phyloP scores from a whole-genome alignment of 352 stramenopile genomes.

The Globisporangium megalacanthum region DNA sequence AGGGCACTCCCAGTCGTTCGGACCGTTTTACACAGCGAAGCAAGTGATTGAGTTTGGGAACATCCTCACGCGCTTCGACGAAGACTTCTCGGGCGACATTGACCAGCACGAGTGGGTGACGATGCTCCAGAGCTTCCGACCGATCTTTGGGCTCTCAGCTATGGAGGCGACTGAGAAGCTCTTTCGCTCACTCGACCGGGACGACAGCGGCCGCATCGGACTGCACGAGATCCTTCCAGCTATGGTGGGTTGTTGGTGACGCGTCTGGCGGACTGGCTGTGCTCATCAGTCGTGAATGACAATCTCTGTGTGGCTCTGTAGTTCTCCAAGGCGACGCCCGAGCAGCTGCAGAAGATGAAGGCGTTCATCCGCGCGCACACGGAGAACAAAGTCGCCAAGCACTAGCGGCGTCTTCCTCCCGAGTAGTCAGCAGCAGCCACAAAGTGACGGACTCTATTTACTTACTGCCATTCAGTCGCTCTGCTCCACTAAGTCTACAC shows the following conservation, averaged over 20 bases:
- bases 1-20: conserved; percentile 37
- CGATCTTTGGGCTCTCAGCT: conserved; percentile 15
- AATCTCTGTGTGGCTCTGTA: no score
- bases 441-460: not conserved
- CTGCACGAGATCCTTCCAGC: conserved; percentile 40
- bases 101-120: conserved; percentile 49
- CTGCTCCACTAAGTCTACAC: conserved; percentile 3
- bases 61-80: conserved; percentile 43
- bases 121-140: conserved; percentile 30
- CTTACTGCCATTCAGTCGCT: no score
- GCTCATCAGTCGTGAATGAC: no score
- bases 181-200: conserved; percentile 44
- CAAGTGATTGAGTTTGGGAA: conserved; percentile 52
- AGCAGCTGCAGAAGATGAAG: conserved; percentile 47
- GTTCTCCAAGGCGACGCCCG: conserved; percentile 42
- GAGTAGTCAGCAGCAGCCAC: not conserved
- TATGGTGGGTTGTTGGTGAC: conserved; percentile 27
- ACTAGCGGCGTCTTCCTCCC: no score
- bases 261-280: no score
- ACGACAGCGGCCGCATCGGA: conserved; percentile 48
- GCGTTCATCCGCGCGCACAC: conserved; percentile 20
- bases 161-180: conserved; percentile 30
- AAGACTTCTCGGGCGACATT: conserved; percentile 51
- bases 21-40: conserved; percentile 50
- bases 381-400: not conserved